Conservation (phyloP, 2,329 filamentous ascomycete species). For the Pyricularia pennisetigena region DNA sequence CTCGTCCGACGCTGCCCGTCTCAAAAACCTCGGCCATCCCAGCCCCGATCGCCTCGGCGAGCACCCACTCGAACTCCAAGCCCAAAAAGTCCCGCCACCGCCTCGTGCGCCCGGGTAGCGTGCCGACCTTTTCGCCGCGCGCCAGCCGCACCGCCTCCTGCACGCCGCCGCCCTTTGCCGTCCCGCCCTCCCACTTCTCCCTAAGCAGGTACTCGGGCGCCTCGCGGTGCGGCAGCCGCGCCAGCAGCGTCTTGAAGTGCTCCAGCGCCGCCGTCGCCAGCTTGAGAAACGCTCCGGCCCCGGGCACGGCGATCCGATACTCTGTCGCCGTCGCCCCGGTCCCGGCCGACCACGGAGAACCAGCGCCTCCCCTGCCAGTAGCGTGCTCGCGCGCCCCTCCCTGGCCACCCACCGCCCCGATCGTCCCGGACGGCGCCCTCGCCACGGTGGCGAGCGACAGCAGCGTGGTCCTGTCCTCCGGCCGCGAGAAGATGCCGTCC, state of each 20-base stretch:
- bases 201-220: slow-evolving; percentile 49
- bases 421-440: slow-evolving; percentile 55
- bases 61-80: slow-evolving; percentile 59
- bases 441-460: slow-evolving; percentile 54
- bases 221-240: slow-evolving; percentile 51
- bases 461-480: slow-evolving; percentile 44
- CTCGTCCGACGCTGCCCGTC: slow-evolving; percentile 62
- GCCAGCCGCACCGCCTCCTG: slow-evolving; percentile 32
- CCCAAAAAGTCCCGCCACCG: slow-evolving; percentile 66
- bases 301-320: slow-evolving; percentile 50
- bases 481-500: slow-evolving; percentile 29
- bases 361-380: slow-evolving; percentile 42
- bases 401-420: slow-evolving; percentile 60
- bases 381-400: slow-evolving; percentile 49
- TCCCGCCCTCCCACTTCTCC: slow-evolving; percentile 63
- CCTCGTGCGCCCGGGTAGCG: slow-evolving; percentile 50
- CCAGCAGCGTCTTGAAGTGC: slow-evolving; percentile 50
- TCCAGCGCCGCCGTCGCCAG: slow-evolving; percentile 50
- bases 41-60: slow-evolving; percentile 60
- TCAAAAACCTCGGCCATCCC: slow-evolving; percentile 67
- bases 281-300: slow-evolving; percentile 58
- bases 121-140: slow-evolving; percentile 45
- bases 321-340: slow-evolving; percentile 7
- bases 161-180: slow-evolving; percentile 26
- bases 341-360: slow-evolving; percentile 27